These are phyloP conservation scores for Xylaria sp. DNA, from an alignment of 2,329 filamentous ascomycete genomes.

Conservation along the genomic window DNA sequence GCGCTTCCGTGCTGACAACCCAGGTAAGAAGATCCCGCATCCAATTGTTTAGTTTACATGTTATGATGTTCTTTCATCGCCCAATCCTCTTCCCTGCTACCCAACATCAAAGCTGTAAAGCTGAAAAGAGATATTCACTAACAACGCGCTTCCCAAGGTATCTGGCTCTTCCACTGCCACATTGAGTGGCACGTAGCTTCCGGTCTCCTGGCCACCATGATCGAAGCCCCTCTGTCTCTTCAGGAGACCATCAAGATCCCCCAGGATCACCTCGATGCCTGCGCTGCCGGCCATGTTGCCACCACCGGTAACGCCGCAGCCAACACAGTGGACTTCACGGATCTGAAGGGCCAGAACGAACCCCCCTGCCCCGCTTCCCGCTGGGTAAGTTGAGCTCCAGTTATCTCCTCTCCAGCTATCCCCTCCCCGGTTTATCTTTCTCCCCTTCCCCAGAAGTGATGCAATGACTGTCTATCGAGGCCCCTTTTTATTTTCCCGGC, in stretches of 20 bases:
- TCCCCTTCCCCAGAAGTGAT: background rate
- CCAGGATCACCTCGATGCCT: conserved; percentile 51
- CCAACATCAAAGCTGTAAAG: background rate
- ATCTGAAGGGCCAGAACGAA: conserved; percentile 57
- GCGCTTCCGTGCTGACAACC: conserved; percentile 62
- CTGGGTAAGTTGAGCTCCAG: conserved; percentile 43
- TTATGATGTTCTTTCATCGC: too few relatives aligned
- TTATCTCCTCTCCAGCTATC: background rate
- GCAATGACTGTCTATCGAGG: background rate
- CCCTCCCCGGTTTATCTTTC: too few relatives aligned
- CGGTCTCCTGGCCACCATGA: conserved; percentile 60
- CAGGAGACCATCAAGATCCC: conserved; percentile 59
- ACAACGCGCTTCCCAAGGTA: conserved; percentile 32
- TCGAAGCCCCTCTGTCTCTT: conserved; percentile 58
- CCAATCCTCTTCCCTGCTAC: too few relatives aligned
- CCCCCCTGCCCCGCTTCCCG: conserved; percentile 52
- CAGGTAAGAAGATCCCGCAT: conserved; percentile 37
- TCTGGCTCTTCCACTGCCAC: conserved; percentile 76
- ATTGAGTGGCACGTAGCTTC: conserved; percentile 71
- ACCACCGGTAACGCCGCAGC: conserved; percentile 68
- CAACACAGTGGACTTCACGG: conserved; percentile 58
- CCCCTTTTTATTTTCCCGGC: background rate
- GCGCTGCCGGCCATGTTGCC: conserved; percentile 46
- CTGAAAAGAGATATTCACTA: background rate
- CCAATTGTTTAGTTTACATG: too few relatives aligned